A percentile compares a stretch with the other conserved stretches of the same genome.
Conservation (phyloP, 83 land plant genomes). For the Thuja plicata region DNA sequence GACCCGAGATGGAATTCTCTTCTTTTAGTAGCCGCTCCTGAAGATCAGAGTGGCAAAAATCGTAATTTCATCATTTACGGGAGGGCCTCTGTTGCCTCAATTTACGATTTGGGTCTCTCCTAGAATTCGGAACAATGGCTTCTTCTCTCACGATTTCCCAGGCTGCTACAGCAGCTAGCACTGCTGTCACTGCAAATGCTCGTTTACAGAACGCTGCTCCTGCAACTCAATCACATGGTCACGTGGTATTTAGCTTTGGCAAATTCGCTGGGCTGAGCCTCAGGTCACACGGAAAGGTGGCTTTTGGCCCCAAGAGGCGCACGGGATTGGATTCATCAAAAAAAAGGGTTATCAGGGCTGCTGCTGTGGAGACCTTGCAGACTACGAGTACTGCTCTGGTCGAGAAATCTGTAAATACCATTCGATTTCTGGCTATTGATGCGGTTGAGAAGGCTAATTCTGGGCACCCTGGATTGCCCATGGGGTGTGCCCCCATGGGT, state of each 20-base stretch:
- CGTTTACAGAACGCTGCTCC: neutral
- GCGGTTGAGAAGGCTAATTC: constrained; percentile 56
- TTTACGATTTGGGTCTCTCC: neutral
- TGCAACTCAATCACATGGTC: neutral
- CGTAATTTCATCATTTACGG: neutral
- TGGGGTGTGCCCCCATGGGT: constrained; percentile 96
- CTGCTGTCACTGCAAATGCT: neutral
- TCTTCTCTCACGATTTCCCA: constrained; percentile 51
- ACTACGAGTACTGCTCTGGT: constrained; percentile 30
- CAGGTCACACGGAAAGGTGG: neutral
- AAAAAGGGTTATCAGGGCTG: neutral
- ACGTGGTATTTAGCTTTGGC: neutral
- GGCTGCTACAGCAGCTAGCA: constrained; percentile 12
- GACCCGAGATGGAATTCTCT: neutral
- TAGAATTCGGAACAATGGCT: constrained; percentile 31
- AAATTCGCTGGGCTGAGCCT: constrained; percentile 2
- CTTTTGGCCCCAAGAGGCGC: neutral
- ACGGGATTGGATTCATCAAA: neutral
- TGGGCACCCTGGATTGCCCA: constrained; percentile 50
- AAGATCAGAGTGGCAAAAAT: neutral
- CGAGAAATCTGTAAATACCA: constrained; percentile 38
- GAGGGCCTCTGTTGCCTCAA: neutral
- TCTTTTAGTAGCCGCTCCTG: neutral
- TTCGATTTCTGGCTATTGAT: constrained; percentile 46
- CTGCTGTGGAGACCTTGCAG: constrained; percentile 31